Evolutionary conservation across 371 early-diverging fungal species (phyloP).

Genomic region (Capillidium rhysosporum): DNA sequence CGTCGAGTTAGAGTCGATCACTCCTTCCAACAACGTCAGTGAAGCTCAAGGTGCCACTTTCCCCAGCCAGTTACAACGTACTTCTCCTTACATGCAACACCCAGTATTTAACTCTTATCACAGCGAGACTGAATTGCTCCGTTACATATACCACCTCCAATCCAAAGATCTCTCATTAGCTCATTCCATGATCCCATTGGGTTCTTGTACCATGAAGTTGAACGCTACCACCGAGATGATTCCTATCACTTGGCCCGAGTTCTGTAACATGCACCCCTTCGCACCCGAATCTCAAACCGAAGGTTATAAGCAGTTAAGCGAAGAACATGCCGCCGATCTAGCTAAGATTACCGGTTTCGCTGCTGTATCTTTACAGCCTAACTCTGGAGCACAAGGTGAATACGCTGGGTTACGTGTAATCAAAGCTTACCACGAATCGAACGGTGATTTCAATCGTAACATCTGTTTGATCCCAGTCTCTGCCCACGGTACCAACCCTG

Average conservation of each 20-base stretch:
- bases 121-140: slow-evolving; percentile 94
- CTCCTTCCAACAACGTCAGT: slow-evolving; percentile 17
- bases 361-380: slow-evolving; percentile 83
- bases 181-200: slow-evolving; percentile 95
- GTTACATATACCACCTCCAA: slow-evolving; percentile 83
- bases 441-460: slow-evolving; percentile 63
- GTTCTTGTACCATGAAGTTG: slow-evolving; percentile 97
- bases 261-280: slow-evolving; percentile 87
- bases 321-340: slow-evolving; percentile 70
- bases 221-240: slow-evolving; percentile 96
- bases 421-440: slow-evolving; percentile 68
- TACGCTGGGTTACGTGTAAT: slow-evolving; percentile 89
- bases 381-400: slow-evolving; percentile 96
- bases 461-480: slow-evolving; percentile 93
- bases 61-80: slow-evolving; percentile 46
- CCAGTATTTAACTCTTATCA: slow-evolving; percentile 85
- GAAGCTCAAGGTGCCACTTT: slow-evolving; percentile 23
- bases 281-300: slow-evolving; percentile 78
- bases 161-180: slow-evolving; percentile 88
- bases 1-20: slow-evolving; percentile 21
- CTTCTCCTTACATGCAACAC: slow-evolving; percentile 57
- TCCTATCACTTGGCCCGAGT: slow-evolving; percentile 93
- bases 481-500: slow-evolving; percentile 98
- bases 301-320: slow-evolving; percentile 70
- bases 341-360: slow-evolving; percentile 85